Conservation (phyloP, 208 protist genomes). For the Histomonas meleagridis region DNA sequence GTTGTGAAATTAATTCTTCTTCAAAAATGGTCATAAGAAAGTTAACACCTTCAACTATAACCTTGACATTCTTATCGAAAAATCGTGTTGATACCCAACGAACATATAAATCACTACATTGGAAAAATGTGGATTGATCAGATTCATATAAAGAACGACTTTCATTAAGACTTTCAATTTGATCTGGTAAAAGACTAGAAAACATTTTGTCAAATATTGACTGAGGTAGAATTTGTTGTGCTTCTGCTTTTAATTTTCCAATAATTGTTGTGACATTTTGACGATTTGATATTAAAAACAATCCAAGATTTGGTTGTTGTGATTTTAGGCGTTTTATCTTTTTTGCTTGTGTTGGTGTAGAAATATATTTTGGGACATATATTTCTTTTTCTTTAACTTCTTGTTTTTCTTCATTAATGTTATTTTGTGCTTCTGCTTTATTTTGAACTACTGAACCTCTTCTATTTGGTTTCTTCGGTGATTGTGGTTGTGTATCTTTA, state of each 20-base stretch:
- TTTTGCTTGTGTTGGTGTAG: background rate
- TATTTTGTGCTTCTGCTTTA: background rate
- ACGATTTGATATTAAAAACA: background rate
- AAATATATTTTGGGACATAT: background rate
- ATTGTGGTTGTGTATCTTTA: background rate
- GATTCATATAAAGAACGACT: background rate
- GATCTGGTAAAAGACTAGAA: background rate
- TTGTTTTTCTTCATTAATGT: background rate
- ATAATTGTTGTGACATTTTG: background rate
- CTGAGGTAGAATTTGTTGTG: background rate
- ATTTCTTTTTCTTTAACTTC: background rate
- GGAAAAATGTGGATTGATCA: background rate
- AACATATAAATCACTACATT: background rate
- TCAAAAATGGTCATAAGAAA: background rate
- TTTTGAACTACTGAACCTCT: background rate
- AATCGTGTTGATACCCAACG: background rate
- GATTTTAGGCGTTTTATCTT: background rate
- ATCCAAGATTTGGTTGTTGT: background rate
- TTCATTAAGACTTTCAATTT: background rate
- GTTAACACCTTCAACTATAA: background rate
- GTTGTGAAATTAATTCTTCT: background rate
- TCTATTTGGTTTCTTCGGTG: background rate
- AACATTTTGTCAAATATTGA: background rate
- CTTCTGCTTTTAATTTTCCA: background rate
- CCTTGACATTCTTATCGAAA: slow-evolving; percentile 5